Evolutionary conservation across 495 filamentous ascomycete genomes (phyloP), one percentile per base, ranked within the genome.

Genomic region (Pseudotulostoma volvatum): DNA sequence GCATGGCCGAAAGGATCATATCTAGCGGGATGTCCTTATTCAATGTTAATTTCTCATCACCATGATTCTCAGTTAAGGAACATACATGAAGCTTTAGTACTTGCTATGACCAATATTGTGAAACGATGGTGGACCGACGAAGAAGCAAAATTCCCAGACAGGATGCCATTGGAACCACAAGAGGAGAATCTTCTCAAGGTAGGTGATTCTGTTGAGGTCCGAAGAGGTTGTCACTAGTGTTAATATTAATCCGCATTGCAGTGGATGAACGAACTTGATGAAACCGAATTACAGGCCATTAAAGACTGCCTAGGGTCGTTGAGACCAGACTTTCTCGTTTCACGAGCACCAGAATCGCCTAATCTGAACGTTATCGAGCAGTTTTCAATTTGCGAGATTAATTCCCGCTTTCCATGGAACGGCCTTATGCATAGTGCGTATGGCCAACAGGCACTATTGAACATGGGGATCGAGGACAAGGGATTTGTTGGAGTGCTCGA

Each of bases 251-350:
- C n/a, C n/a, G n/a, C n/a, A 1, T 38, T 9, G 1, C 19, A 48
- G 49, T 50, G 46, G 50, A 43, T 46, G 7, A 31, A 43, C 19
- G 13, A 33, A 5, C 28, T 20, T 7, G 18, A 35, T 13, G 14
- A 31, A 14, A 20, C 17, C 18, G 18, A 19, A 5, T n/a, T 47
- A 18, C 38, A 21, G 15, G 38, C 44, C 0, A 54, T 39, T 18
- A 25, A 17, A 8, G 38, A 43, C 4, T 25, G 45, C 15, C 20
- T 43, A 4, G 64, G 64, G 4, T 54, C 55, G 19, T 64, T 60
- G 49, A 50, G 64, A 44, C 64, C 64, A 9, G 64, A 68, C 37
- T 60, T 66, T 31, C 35, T 68, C n/a, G 32, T 67, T 1, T 55
- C 59, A 18, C 34, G 46, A 5, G 36, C 45, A 8, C 11, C 38